These are phyloP conservation scores for Aureobasidium sp. DNA, from an alignment of 2,329 filamentous ascomycete species.

Conservation along the genomic window DNA sequence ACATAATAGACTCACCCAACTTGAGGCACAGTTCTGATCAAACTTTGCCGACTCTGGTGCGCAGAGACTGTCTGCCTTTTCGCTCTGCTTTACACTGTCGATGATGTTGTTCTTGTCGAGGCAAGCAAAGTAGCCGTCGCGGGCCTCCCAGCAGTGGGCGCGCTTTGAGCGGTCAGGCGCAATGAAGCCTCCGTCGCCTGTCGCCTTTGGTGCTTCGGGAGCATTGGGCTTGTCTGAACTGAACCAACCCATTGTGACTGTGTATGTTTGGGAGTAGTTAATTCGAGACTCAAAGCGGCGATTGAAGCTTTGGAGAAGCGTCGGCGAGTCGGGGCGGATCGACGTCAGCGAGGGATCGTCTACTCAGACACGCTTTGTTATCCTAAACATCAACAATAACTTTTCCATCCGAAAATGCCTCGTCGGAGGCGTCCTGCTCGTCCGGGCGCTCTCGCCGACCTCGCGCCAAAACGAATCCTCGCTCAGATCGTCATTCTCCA, in stretches of 20 bases:
- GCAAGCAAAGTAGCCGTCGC: slow-evolving; percentile 83
- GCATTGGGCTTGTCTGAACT: slow-evolving; percentile 23
- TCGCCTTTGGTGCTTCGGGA: slow-evolving; percentile 24
- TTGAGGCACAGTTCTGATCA: slow-evolving; percentile 76
- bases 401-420: slow-evolving; percentile 34
- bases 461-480: slow-evolving; percentile 60
- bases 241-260: slow-evolving; percentile 30
- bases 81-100: slow-evolving; percentile 57
- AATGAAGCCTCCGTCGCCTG: slow-evolving; percentile 55
- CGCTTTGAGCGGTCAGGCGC: slow-evolving; percentile 82
- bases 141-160: slow-evolving; percentile 78
- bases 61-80: slow-evolving; percentile 51
- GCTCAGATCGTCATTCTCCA: slow-evolving; percentile 61
- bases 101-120: slow-evolving; percentile 76
- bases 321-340: not conserved
- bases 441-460: slow-evolving; percentile 59
- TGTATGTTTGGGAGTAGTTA: not conserved
- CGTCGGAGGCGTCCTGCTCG: slow-evolving; percentile 56
- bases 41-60: slow-evolving; percentile 57
- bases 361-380: no score
- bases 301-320: not conserved
- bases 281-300: not conserved
- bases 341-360: not conserved
- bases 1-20: slow-evolving; percentile 63
- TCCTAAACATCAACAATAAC: slow-evolving; percentile 5